phyloP scores from a whole-genome alignment of 176 grass and related monocot species.

The Bromus sterilis region DNA sequence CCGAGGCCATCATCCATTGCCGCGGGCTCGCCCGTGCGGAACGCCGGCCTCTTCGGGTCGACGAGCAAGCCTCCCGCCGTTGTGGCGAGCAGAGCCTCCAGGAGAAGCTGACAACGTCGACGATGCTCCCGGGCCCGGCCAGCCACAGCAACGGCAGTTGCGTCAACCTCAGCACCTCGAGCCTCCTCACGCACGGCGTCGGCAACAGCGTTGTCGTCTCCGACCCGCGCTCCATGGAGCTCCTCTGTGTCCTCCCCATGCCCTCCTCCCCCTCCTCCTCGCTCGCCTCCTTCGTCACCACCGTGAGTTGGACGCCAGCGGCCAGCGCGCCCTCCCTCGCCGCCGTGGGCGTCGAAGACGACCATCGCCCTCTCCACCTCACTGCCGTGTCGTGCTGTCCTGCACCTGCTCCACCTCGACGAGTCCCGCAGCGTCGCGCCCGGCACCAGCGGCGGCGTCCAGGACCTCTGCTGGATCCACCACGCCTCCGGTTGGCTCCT shows the following conservation, averaged over 20 bases:
- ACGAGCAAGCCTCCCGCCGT: too few species aligned
- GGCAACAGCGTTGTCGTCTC: conserved; percentile 78
- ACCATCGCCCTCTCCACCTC: conserved; percentile 55
- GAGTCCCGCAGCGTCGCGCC: conserved; percentile 31
- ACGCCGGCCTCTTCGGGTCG: too few species aligned
- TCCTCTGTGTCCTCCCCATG: conserved; percentile 86
- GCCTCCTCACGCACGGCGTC: conserved; percentile 82
- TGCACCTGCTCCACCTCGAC: conserved; percentile 79
- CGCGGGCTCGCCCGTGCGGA: too few species aligned
- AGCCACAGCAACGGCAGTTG: conserved; percentile 81
- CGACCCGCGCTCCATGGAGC: conserved; percentile 90
- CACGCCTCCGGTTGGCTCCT: conserved; percentile 69
- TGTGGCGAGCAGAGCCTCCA: too few species aligned
- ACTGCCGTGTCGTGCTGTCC: conserved; percentile 56
- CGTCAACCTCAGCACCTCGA: conserved; percentile 71
- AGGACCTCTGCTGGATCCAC: conserved; percentile 94
- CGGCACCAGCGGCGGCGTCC: conserved; percentile 48
- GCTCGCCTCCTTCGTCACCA: conserved; percentile 50
- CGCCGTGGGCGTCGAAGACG: conserved; percentile 16
- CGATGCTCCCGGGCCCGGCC: conserved; percentile 74
- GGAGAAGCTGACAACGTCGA: too few species aligned
- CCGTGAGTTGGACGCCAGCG: conserved; percentile 24
- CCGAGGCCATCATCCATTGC: too few species aligned
- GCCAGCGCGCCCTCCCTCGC: conserved; percentile 13
- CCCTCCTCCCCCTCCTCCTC: conserved; percentile 42